A percentile compares a stretch with the other conserved stretches of the same genome.
phyloP scores from a whole-genome alignment of 169 alveolate genomes.

The Miamiensis avidus region DNA sequence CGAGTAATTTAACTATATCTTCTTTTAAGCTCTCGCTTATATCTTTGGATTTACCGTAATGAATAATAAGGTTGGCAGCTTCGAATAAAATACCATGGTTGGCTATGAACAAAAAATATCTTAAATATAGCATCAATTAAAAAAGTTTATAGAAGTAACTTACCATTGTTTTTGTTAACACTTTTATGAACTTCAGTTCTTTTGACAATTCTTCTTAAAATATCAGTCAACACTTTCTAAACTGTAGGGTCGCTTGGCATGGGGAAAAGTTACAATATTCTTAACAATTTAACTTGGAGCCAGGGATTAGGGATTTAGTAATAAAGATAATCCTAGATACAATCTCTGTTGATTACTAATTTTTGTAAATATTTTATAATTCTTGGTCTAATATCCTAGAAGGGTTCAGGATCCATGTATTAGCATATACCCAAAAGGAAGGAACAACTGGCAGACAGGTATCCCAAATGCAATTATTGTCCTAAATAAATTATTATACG shows the following conservation, averaged over 20 bases:
- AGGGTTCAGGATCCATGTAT: slow-evolving; percentile 45
- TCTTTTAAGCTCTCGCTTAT: slow-evolving; percentile 69
- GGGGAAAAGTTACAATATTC: slow-evolving; percentile 75
- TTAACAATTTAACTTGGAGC: slow-evolving; percentile 85
- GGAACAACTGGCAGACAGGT: slow-evolving; percentile 39
- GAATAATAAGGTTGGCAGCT: slow-evolving; percentile 86
- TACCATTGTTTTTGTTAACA: slow-evolving; percentile 81
- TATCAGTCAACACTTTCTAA: slow-evolving; percentile 50
- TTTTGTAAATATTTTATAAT: slow-evolving; percentile 60
- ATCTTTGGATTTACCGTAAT: slow-evolving; percentile 56
- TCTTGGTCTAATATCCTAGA: slow-evolving; percentile 51
- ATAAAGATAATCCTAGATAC: slow-evolving; percentile 80
- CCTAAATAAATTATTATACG: neutral
- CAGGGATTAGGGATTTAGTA: slow-evolving; percentile 88
- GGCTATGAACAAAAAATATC: slow-evolving; percentile 12
- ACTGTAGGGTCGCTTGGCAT: slow-evolving; percentile 51
- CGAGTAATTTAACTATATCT: slow-evolving; percentile 72
- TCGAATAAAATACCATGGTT: slow-evolving; percentile 90
- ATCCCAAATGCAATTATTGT: slow-evolving; percentile 24
- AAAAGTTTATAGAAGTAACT: too few species aligned
- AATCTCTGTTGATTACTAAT: slow-evolving; percentile 55
- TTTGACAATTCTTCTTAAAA: slow-evolving; percentile 63
- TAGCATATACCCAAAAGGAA: slow-evolving; percentile 35
- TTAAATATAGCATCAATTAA: too few species aligned
- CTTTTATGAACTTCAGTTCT: slow-evolving; percentile 84